phyloP scores from a whole-genome alignment of 345 rosid genomes.

The Sisymbrium altissimum region DNA sequence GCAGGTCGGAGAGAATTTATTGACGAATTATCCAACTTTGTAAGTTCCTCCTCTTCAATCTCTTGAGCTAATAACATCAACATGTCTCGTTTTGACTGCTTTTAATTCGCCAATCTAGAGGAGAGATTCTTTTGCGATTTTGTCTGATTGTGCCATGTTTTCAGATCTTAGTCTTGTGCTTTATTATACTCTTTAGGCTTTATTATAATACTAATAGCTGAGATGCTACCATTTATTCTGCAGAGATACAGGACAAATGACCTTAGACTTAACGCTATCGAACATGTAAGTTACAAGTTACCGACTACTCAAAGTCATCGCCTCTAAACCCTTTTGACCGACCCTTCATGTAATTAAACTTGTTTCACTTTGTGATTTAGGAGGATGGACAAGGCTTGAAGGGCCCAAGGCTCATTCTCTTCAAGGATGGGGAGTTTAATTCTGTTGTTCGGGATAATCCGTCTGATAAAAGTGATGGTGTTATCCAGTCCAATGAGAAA shows the following conservation, averaged over 20 bases:
- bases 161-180: constrained; percentile 6
- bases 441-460: constrained; percentile 39
- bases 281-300: constrained; percentile 45
- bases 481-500: constrained; percentile 24
- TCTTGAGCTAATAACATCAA: neutral
- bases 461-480: constrained; percentile 26
- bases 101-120: neutral
- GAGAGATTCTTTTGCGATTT: neutral
- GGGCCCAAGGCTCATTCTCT: constrained; percentile 67
- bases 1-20: constrained; percentile 62
- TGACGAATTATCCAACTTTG: constrained; percentile 59
- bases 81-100: neutral
- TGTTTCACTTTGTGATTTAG: constrained; percentile 39
- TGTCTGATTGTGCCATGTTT: constrained; percentile 4
- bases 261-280: constrained; percentile 50
- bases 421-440: constrained; percentile 45
- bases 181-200: neutral
- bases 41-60: constrained; percentile 35
- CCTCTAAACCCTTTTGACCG: neutral
- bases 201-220: neutral
- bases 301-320: neutral
- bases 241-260: constrained; percentile 56
- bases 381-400: constrained; percentile 58
- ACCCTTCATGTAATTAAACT: neutral
- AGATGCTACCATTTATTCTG: constrained; percentile 32